Evolutionary conservation across 306 rosid species (phyloP).

Genomic region (Mucuna pruriens): DNA sequence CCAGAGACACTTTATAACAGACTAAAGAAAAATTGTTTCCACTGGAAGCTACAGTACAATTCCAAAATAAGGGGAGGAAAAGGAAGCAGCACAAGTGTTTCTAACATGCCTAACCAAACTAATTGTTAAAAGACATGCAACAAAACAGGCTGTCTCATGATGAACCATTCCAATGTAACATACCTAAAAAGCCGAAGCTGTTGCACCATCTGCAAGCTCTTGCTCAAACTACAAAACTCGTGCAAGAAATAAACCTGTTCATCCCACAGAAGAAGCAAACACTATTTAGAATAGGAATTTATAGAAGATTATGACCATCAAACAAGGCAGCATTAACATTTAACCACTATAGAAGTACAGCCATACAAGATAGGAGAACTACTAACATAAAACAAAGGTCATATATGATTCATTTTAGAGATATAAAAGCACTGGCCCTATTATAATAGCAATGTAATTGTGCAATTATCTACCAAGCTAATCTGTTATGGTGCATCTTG

Average conservation of each 20-base stretch:
- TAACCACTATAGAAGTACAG: slow-evolving; percentile 17
- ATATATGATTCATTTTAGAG: slow-evolving; percentile 10
- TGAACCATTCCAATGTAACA: slow-evolving; percentile 13
- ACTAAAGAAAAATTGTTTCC: slow-evolving; percentile 4
- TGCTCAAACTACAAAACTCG: slow-evolving; percentile 91
- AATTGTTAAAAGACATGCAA: neutral
- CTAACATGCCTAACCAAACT: slow-evolving; percentile 22
- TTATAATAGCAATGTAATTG: neutral
- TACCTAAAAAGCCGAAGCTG: slow-evolving; percentile 93
- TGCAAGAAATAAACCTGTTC: slow-evolving; percentile 83
- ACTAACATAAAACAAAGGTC: no score
- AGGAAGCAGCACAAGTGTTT: neutral
- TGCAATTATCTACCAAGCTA: neutral
- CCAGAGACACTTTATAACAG: slow-evolving; percentile 2
- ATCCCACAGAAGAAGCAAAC: slow-evolving; percentile 30
- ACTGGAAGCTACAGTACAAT: neutral
- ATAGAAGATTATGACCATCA: neutral
- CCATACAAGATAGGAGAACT: slow-evolving; percentile 26
- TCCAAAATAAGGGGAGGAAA: slow-evolving; percentile 1
- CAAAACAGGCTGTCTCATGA: slow-evolving; percentile 22
- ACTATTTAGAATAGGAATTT: slow-evolving; percentile 13
- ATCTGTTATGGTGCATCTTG: neutral
- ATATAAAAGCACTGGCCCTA: neutral
- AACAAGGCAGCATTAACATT: slow-evolving; percentile 30
- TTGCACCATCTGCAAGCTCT: slow-evolving; percentile 94